Base-by-base conservation (phyloP, 306 rosid genomes). In the Styphnolobium japonicum region DNA sequence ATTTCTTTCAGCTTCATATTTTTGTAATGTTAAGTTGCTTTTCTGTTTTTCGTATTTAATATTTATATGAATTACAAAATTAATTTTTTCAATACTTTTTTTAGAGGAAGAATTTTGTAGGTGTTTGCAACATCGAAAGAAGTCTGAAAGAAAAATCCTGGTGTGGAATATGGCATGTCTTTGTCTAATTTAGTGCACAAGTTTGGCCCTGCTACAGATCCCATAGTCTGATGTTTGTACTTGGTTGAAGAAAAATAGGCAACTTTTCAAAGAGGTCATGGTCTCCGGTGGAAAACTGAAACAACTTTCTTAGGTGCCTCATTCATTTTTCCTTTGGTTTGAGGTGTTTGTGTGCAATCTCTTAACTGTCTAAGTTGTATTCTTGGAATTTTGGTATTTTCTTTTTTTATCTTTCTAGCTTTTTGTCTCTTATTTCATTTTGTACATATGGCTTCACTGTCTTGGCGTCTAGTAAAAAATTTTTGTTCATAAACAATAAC, bases 1-100 rank as follows among this genome's bases (percentile, higher is more conserved):
- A 73, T 53, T 61, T 68, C 39, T 67, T 43, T 37, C 77, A 42
- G 66, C 73, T 81, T 51, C 67, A 6, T 66, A 29, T 71, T 49
- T 52, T 29, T 51, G 42, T 48, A 22, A 34, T 31, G n/a, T 16
- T 67, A 72, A 39, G 70, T 48, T 71, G 66, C 58, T 49, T 79
- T 73, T 78, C 73, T 75, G 29, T 62, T 42, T 27, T 42, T 57
- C 42, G 36, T 62, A 22, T 61, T 42, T 72, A 36, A 52, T 2
- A 21, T 73, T 67, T 37, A 23, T 33, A 52, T 42, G 61, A 55
- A 65, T 64, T 53, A 19, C 27, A 37, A 67, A 66, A 61, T 65
- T 49, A 66, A 43, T 46, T 43, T 72, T 65, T 14, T 69, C 46
- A 7, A 49, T 37, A 23, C 8, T n/a, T 6, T 56, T 23, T 56